Percentiles rank a stretch among this genome's conserved stretches.
These are phyloP conservation scores for Celoporthe dispersa DNA, from an alignment of 2,329 filamentous ascomycete species.

Conservation along the genomic window DNA sequence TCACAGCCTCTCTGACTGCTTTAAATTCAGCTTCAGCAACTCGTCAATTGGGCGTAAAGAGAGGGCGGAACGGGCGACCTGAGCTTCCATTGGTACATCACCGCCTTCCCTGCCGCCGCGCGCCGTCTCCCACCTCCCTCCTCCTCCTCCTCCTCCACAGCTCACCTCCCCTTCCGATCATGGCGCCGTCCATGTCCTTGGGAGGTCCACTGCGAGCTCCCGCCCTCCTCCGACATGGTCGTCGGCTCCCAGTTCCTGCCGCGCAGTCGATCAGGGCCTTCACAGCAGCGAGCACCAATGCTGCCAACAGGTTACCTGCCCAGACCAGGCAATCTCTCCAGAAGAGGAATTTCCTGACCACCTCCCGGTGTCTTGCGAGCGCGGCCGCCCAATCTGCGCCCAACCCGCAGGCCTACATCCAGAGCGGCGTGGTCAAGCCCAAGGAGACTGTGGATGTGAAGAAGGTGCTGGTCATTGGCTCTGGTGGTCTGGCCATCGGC, in stretches of 20 bases:
- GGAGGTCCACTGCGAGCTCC: constrained; percentile 59
- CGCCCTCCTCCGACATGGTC: constrained; percentile 60
- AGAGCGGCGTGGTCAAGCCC: constrained; percentile 84
- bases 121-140: constrained; percentile 14
- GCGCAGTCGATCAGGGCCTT: constrained; percentile 50
- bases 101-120: constrained; percentile 23
- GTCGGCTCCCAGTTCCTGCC: constrained; percentile 53
- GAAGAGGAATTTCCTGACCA: constrained; percentile 55
- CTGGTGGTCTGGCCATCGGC: constrained; percentile 93
- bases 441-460: constrained; percentile 85
- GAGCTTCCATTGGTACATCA: constrained; percentile 26
- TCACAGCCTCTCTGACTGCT: constrained; percentile 19
- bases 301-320: constrained; percentile 40
- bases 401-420: constrained; percentile 83
- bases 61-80: constrained; percentile 26
- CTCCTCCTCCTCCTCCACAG: constrained; percentile 32
- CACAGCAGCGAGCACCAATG: constrained; percentile 41
- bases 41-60: constrained; percentile 28
- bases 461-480: constrained; percentile 96
- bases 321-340: constrained; percentile 41
- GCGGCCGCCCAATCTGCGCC: constrained; percentile 69
- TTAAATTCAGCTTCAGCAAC: constrained; percentile 14
- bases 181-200: constrained; percentile 49
- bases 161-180: constrained; percentile 35
- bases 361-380: constrained; percentile 47